Evolutionary conservation across 1,284 basidiomycete species (phyloP).

Genomic region (Pascua sp.): DNA sequence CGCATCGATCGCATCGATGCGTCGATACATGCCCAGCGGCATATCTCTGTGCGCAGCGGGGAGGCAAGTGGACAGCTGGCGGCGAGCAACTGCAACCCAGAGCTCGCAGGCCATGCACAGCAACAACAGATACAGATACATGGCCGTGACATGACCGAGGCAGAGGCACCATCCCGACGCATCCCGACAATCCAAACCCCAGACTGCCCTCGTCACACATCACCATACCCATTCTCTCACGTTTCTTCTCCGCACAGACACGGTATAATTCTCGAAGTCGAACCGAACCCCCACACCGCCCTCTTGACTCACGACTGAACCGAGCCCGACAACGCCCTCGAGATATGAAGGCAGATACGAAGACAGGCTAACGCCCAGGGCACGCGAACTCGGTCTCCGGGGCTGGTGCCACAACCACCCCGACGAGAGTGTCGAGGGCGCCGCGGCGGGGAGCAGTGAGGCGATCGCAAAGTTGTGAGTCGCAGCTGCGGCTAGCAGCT

Average conservation of each 20-base stretch:
- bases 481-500: neutral
- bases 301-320: too few relatives aligned
- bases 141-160: neutral
- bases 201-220: too few relatives aligned
- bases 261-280: too few relatives aligned
- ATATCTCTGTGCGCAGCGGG: too few relatives aligned
- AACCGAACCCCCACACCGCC: too few relatives aligned
- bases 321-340: neutral
- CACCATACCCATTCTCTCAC: too few relatives aligned
- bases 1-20: too few relatives aligned
- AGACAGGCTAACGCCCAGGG: slow-evolving; percentile 22
- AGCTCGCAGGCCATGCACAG: neutral
- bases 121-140: too few relatives aligned
- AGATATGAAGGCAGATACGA: neutral
- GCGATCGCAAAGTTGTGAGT: slow-evolving; percentile 41
- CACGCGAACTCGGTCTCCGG: slow-evolving; percentile 31
- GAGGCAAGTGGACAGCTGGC: neutral
- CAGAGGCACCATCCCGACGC: too few relatives aligned
- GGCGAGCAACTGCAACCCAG: neutral
- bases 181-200: too few relatives aligned
- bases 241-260: too few relatives aligned
- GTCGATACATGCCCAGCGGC: too few relatives aligned
- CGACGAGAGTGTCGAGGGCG: slow-evolving; percentile 44
- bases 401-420: slow-evolving; percentile 46
- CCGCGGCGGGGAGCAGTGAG: slow-evolving; percentile 33